These are phyloP conservation scores for Citrus maxima DNA, from an alignment of 345 rosid genomes.

Conservation along the genomic window DNA sequence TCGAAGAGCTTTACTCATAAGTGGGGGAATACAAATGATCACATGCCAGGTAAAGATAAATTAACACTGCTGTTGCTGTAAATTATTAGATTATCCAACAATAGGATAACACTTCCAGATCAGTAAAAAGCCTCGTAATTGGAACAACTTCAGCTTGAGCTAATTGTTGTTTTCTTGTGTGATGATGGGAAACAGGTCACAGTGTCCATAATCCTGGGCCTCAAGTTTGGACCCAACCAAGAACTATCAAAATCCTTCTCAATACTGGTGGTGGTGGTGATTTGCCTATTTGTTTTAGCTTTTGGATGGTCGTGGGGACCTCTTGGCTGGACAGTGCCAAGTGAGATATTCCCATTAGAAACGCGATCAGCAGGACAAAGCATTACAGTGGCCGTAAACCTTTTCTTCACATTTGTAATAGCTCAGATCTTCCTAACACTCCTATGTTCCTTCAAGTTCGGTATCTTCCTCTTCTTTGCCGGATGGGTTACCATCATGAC, in stretches of 20 bases:
- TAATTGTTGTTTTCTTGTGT: background rate
- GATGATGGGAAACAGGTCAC: slow-evolving; percentile 39
- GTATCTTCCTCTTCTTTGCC: slow-evolving; percentile 89
- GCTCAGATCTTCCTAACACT: slow-evolving; percentile 74
- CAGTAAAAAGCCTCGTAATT: background rate
- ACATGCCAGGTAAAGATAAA: slow-evolving; percentile 59
- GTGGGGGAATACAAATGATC: slow-evolving; percentile 87
- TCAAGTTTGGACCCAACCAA: slow-evolving; percentile 68
- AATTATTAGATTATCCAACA: background rate
- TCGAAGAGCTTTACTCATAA: slow-evolving; percentile 69
- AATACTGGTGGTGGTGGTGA: slow-evolving; percentile 56
- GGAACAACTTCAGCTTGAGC: background rate
- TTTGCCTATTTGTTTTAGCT: slow-evolving; percentile 83
- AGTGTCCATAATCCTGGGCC: slow-evolving; percentile 70
- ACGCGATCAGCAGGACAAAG: slow-evolving; percentile 91
- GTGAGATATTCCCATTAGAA: slow-evolving; percentile 89
- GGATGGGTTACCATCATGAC: slow-evolving; percentile 81
- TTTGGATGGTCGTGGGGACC: slow-evolving; percentile 99
- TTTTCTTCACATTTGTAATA: slow-evolving; percentile 77
- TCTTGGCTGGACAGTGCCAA: slow-evolving; percentile 90
- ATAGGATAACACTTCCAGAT: too few relatives aligned
- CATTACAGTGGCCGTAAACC: slow-evolving; percentile 89
- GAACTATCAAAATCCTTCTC: slow-evolving; percentile 68
- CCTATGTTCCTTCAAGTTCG: slow-evolving; percentile 75
- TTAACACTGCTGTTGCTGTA: background rate